These are phyloP conservation scores for Aspergillus sp. DNA, from an alignment of 2,329 filamentous ascomycete genomes.

Conservation along the genomic window DNA sequence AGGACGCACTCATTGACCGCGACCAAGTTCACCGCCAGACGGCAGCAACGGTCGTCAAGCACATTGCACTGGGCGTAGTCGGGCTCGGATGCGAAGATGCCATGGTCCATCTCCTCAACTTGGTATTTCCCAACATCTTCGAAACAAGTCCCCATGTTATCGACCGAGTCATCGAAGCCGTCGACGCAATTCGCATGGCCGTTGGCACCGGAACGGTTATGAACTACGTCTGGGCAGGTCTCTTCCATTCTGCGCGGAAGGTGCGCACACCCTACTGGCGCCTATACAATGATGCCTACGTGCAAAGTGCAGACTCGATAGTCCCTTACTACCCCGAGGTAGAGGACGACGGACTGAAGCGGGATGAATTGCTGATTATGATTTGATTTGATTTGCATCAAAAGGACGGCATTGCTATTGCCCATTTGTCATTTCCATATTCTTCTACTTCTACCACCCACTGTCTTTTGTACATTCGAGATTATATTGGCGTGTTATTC, in stretches of 20 bases:
- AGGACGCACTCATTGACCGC: conserved; percentile 95
- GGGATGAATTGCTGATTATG: conserved; percentile 80
- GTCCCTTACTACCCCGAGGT: conserved; percentile 93
- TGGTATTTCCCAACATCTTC: conserved; percentile 95
- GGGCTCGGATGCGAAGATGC: conserved; percentile 96
- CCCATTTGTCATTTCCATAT: conserved; percentile 1
- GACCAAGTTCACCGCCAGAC: conserved; percentile 98
- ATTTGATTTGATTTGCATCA: conserved; percentile 51
- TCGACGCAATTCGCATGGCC: conserved; percentile 91
- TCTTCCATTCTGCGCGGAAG: conserved; percentile 96
- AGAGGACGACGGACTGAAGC: conserved; percentile 74
- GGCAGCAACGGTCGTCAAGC: conserved; percentile 94
- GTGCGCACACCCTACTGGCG: conserved; percentile 95
- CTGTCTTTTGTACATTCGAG: not conserved
- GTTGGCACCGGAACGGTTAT: conserved; percentile 89
- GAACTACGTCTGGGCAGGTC: conserved; percentile 97
- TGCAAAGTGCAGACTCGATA: conserved; percentile 89
- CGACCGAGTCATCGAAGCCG: conserved; percentile 94
- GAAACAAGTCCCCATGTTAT: conserved; percentile 98
- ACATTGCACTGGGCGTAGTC: conserved; percentile 95
- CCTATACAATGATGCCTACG: conserved; percentile 95
- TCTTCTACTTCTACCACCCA: not conserved
- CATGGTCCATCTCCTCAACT: conserved; percentile 95
- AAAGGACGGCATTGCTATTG: conserved; percentile 6
- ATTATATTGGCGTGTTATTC: not conserved